Base-by-base conservation (phyloP, 352 stramenopile genomes). In the Paralagenidium karlingii region DNA sequence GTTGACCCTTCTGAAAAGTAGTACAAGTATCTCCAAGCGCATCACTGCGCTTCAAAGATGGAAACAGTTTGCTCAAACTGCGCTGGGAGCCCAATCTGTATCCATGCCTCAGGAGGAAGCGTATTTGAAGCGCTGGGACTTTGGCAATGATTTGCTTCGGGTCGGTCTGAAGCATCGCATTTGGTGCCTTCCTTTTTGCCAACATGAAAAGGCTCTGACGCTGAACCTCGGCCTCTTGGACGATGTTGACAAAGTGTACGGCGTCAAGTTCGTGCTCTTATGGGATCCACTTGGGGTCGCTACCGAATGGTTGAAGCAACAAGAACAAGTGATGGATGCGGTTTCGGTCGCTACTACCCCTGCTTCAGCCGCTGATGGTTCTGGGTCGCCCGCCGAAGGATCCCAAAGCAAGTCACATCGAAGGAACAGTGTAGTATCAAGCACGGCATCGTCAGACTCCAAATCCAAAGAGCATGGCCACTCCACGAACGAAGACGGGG, bases 191-290 rank as follows among this genome's bases (percentile, higher is more conserved):
- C n/a, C n/a, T n/a, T n/a, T n/a, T n/a, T n/a, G n/a, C n/a, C 10
- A 34, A 0, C 27, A 61, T 3, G 25, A 55, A 0, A 43, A 30
- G 0, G 45, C 62, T 5, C 48, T 80, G 16, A 47, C 53, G 3
- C 53, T 58, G 8, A 77, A 58, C 32, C 43, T 84, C 30, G 61
- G 76, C 20, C 38, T 80, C 10, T 57, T 74, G 45, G 55, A 76
- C 25, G 63, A 79, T 28, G 42, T 50, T 12, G 52, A 65, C 19
- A 53, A 64, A 48, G 48, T 75, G 11, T 58, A n/a, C n/a, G n/a
- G 62, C 27, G 55, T 60, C 12, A 61, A 64, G 43, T 67, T 66
- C 18, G 55, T 63, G 6, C 42, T 84, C 27, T 49, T 84, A 0
- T 19, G 77, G 0, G 70, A 84, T 24, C 67, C 70, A n/a, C 45